Conservation (phyloP, 23 red algal genomes). For the Chondrus crispus region DNA sequence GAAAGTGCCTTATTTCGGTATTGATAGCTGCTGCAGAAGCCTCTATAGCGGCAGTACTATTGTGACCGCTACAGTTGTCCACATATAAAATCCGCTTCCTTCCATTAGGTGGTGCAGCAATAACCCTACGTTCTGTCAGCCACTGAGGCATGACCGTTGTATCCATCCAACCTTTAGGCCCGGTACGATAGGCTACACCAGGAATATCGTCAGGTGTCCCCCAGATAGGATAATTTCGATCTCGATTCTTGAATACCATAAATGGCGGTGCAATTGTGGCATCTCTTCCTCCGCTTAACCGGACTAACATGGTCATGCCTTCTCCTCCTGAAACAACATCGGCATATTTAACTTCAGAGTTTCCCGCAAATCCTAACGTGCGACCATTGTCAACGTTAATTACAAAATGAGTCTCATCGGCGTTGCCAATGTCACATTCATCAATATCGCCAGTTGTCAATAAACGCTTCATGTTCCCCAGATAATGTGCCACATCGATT, state of each 20-base stretch:
- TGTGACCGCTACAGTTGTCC: background rate
- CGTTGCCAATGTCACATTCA: background rate
- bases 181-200: background rate
- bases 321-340: background rate
- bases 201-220: background rate
- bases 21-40: background rate
- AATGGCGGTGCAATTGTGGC: background rate
- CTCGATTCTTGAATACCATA: background rate
- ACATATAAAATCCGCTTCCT: background rate
- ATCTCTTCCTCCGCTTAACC: background rate
- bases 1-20: background rate
- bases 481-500: background rate
- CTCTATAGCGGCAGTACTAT: background rate
- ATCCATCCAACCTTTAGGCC: background rate
- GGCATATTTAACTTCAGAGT: background rate
- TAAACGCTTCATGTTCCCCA: background rate
- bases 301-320: background rate
- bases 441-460: background rate
- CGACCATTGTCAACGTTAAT: background rate
- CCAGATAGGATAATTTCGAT: background rate
- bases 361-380: background rate
- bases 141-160: background rate
- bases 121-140: background rate
- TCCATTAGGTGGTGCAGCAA: background rate
- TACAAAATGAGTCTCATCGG: background rate